Evolutionary conservation across 176 grass and related monocot genomes (phyloP), one percentile per base, ranked within the genome.

Genomic region (Tillandsia fasciculata): DNA sequence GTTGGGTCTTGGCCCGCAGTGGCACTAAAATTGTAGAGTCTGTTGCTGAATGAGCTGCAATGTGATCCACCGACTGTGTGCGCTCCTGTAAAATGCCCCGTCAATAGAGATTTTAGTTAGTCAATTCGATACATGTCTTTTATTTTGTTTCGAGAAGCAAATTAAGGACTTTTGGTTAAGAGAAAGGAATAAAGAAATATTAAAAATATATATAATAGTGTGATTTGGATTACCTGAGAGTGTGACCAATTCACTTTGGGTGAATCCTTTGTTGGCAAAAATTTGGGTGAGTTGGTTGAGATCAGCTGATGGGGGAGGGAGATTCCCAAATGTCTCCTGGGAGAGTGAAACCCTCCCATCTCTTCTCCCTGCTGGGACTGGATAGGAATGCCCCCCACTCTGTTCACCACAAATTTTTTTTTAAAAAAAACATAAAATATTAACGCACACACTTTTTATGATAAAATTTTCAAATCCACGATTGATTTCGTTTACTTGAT

Each of bases 41-140:
- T 76, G 59, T 71, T 69, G 74, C 77, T 85, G 82, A 97, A 97
- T 23, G 94, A 90, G 76, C 81, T 80, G 66, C 89, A 97, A 66
- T 93, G 86, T n/a, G 89, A 85, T 2, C 67, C 26, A 28, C 94
- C 94, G 48, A 97, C 86, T 22, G 94, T 90, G 81, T 97, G 94
- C 63, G 86, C 89, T 4, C 95, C 95, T 89, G 73, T 26, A 42
- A 64, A 42, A 28, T 47, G 26, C 11, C 11, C 17, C 2, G 59
- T 14, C 4, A 26, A 8, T 75, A 17, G 7, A 11, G 28, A 4
- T 33, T 33, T 33, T 33, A 33, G 3, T 42, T 42, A 42, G 3
- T 42, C 4, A 42, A 42, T 42, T 42, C 1, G 0, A 42, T 42
- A 6, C 33, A 1, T 42, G 33, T 7, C 33, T 7, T 42, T 42